Evolutionary conservation across 768 basidiomycete genomes (phyloP).

Genomic region (Suillus cothurnatus): DNA sequence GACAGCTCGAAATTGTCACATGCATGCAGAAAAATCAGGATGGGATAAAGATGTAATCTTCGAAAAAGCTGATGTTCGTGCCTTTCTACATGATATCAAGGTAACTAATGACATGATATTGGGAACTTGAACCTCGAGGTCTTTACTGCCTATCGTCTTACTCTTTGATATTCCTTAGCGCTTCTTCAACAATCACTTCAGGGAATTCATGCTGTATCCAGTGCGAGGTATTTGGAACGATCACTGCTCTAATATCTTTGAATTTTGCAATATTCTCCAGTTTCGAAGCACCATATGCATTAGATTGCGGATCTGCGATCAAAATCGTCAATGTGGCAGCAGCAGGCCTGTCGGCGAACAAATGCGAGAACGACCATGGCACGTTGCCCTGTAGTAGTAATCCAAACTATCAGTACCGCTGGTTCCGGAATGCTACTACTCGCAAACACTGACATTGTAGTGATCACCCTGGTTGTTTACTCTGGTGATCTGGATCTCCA

Average conservation of each 20-base stretch:
- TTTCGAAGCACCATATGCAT: slow-evolving; percentile 3
- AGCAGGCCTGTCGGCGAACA: slow-evolving; percentile 10
- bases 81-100: too few species aligned
- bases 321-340: slow-evolving; percentile 11
- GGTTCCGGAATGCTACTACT: slow-evolving; percentile 3
- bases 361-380: slow-evolving; percentile 21
- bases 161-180: slow-evolving; percentile 2
- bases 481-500: slow-evolving; percentile 10
- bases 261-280: slow-evolving; percentile 13
- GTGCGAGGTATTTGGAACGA: slow-evolving; percentile 14
- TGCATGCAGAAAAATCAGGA: slow-evolving; percentile 55
- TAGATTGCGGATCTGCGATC: slow-evolving; percentile 10
- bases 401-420: not conserved
- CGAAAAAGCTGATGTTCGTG: slow-evolving; percentile 12
- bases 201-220: slow-evolving; percentile 24
- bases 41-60: slow-evolving; percentile 65
- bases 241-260: slow-evolving; percentile 14
- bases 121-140: too few species aligned
- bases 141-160: not conserved
- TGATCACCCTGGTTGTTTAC: slow-evolving; percentile 3
- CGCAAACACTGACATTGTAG: slow-evolving; percentile 4
- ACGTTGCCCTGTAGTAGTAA: slow-evolving; percentile 14
- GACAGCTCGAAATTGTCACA: slow-evolving; percentile 56
- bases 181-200: slow-evolving; percentile 17
- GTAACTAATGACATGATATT: too few species aligned